Evolutionary conservation across 306 rosid genomes (phyloP).

Genomic region (Prosopis cineraria): DNA sequence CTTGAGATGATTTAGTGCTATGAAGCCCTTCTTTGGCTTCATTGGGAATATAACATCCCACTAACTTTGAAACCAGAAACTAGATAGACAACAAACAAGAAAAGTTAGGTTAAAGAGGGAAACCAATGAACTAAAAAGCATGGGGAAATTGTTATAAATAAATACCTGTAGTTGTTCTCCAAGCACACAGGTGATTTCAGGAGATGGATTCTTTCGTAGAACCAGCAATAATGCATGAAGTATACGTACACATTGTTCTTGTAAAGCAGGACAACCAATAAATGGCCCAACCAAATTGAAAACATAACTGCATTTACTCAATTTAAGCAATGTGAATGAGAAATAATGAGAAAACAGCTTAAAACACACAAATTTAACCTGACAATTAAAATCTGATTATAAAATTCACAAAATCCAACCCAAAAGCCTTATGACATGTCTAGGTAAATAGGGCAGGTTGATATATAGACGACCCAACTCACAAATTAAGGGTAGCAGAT

Average conservation of each 20-base stretch:
- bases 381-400: constrained; percentile 7
- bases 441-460: background rate
- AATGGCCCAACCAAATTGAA: constrained; percentile 82
- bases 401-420: background rate
- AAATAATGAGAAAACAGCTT: constrained; percentile 18
- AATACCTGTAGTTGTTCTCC: constrained; percentile 91
- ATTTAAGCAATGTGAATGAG: constrained; percentile 20
- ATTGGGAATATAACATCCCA: constrained; percentile 71
- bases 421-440: background rate
- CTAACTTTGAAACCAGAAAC: constrained; percentile 90
- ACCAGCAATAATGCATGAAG: constrained; percentile 55
- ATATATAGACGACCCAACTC: background rate
- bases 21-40: constrained; percentile 47
- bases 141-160: constrained; percentile 16
- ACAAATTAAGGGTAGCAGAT: background rate
- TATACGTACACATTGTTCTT: constrained; percentile 77
- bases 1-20: constrained; percentile 52
- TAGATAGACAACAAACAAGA: constrained; percentile 35
- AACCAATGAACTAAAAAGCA: constrained; percentile 16
- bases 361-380: background rate
- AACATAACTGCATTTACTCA: constrained; percentile 69
- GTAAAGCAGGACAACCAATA: constrained; percentile 61
- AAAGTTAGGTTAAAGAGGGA: constrained; percentile 27
- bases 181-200: constrained; percentile 61
- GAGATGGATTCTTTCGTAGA: constrained; percentile 46